These are phyloP conservation scores for Xerocomellus dryophilus DNA, from an alignment of 768 basidiomycete species.

Conservation along the genomic window DNA sequence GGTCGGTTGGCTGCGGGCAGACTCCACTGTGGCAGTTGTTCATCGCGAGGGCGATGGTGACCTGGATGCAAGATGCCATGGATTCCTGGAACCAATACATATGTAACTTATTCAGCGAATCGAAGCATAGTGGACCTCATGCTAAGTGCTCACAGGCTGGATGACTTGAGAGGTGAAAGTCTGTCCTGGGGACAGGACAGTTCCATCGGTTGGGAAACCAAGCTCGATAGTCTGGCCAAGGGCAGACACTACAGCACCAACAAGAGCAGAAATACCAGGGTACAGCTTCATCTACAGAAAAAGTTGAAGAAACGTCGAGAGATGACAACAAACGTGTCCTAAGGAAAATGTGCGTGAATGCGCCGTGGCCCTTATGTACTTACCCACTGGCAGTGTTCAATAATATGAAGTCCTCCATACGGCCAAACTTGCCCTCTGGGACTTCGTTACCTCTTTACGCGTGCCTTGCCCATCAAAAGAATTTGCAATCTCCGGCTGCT, in stretches of 20 bases:
- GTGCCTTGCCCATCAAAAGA: too few relatives aligned
- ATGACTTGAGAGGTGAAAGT: constrained; percentile 21
- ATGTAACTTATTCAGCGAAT: not conserved
- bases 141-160: constrained; percentile 18
- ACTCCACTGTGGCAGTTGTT: constrained; percentile 16
- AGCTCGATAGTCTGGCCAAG: constrained; percentile 30
- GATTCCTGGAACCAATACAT: constrained; percentile 14
- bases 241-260: constrained; percentile 4
- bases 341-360: not conserved
- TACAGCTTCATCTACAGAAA: constrained; percentile 17
- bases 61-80: constrained; percentile 19
- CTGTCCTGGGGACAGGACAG: constrained; percentile 15
- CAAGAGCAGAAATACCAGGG: not conserved
- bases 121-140: not conserved
- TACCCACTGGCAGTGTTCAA: not conserved
- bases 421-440: too few relatives aligned
- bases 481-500: too few relatives aligned
- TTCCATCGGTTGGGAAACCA: constrained; percentile 21
- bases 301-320: not conserved
- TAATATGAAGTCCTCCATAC: not conserved
- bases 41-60: constrained; percentile 32
- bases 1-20: constrained; percentile 21
- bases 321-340: not conserved
- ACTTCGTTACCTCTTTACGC: too few relatives aligned
- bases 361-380: not conserved